These are phyloP conservation scores for Botryotinia narcissicola DNA, from an alignment of 2,329 filamentous ascomycete species.

Conservation along the genomic window DNA sequence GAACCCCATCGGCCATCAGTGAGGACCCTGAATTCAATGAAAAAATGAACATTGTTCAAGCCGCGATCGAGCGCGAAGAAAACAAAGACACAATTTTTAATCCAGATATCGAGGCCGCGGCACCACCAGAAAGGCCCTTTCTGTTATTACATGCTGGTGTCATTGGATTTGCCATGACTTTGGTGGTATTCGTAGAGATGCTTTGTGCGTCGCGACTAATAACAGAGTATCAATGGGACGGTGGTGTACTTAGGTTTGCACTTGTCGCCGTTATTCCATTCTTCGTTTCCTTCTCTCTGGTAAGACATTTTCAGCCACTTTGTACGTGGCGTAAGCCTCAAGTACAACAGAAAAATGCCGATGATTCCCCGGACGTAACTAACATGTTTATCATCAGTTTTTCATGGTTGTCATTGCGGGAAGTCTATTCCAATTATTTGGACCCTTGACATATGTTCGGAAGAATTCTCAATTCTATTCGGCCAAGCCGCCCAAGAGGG, in stretches of 20 bases:
- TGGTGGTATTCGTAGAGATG: constrained; percentile 30
- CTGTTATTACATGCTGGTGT: constrained; percentile 26
- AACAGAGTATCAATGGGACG: constrained; percentile 28
- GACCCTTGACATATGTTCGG: constrained; percentile 26
- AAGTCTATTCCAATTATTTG: constrained; percentile 28
- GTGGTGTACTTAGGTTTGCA: constrained; percentile 25
- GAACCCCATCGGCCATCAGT: constrained; percentile 21
- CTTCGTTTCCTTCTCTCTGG: constrained; percentile 37
- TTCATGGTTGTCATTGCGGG: constrained; percentile 26
- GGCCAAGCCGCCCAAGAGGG: constrained; percentile 41
- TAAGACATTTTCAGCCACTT: constrained; percentile 19
- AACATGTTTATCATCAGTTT: constrained; percentile 33
- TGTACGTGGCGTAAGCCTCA: not conserved
- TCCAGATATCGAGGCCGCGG: constrained; percentile 23
- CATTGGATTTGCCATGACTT: constrained; percentile 25
- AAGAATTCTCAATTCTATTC: constrained; percentile 27
- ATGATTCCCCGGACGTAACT: constrained; percentile 21
- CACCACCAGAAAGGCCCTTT: constrained; percentile 25
- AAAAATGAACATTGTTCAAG: constrained; percentile 25
- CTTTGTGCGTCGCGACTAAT: constrained; percentile 26
- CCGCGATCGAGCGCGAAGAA: constrained; percentile 28
- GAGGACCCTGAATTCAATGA: constrained; percentile 23
- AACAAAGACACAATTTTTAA: constrained; percentile 26
- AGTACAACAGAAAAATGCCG: not conserved
- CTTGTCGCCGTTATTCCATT: constrained; percentile 26